Conservation (phyloP, 306 rosid species). For the Quercus robur region DNA sequence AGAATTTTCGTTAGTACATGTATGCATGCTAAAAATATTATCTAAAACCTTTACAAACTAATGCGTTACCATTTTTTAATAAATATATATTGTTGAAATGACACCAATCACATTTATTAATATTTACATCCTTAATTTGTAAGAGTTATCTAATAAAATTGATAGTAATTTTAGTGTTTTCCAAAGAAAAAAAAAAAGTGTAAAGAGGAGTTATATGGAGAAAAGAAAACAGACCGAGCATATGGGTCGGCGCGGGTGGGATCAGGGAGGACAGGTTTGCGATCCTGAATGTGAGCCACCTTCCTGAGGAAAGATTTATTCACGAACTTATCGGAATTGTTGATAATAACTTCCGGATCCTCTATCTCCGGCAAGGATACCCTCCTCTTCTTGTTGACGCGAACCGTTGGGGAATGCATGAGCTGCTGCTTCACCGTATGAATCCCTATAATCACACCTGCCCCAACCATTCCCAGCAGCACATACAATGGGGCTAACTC, state of each 20-base stretch:
- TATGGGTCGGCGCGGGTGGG: constrained; percentile 18
- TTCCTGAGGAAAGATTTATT: constrained; percentile 31
- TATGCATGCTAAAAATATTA: no score
- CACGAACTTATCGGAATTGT: constrained; percentile 26
- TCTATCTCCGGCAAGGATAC: constrained; percentile 19
- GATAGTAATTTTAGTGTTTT: no score
- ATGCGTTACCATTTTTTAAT: no score
- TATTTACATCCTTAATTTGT: no score
- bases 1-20: background rate
- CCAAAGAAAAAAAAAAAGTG: background rate
- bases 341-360: constrained; percentile 16
- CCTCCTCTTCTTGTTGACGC: constrained; percentile 20
- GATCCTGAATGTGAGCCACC: constrained; percentile 27
- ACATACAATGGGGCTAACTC: constrained; percentile 11
- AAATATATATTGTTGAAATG: no score
- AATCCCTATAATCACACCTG: background rate
- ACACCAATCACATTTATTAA: no score
- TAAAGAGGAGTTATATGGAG: no score
- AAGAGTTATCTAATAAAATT: no score
- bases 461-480: constrained; percentile 10
- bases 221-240: constrained; percentile 13
- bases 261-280: constrained; percentile 3
- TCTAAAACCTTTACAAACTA: no score
- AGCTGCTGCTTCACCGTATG: constrained; percentile 32
- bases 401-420: constrained; percentile 22